Percentiles rank a stretch among this genome's conserved stretches.
Evolutionary conservation across 345 rosid genomes (phyloP).

Genomic region (Boechera divaricarpa): DNA sequence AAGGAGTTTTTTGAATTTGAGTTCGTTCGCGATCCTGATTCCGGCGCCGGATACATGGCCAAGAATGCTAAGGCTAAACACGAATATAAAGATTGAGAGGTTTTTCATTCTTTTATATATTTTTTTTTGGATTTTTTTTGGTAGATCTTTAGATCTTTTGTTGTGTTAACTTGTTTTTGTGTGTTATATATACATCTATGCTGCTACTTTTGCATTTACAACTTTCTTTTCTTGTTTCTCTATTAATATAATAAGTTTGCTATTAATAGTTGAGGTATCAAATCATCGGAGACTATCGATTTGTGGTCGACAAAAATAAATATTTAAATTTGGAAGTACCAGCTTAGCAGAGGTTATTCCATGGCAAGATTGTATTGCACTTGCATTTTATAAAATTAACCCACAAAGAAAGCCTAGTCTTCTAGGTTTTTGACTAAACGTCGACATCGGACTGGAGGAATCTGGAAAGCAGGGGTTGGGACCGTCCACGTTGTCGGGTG

Average conservation of each 20-base stretch:
- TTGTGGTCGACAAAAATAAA: background rate
- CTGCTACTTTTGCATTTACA: background rate
- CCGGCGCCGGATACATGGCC: constrained; percentile 11
- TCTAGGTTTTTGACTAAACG: background rate
- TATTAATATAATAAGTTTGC: constrained; percentile 1
- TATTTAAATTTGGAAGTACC: background rate
- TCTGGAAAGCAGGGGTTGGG: background rate
- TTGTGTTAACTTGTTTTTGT: background rate
- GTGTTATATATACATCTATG: constrained; percentile 8
- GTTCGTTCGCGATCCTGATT: constrained; percentile 7
- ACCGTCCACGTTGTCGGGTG: background rate
- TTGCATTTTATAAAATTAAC: background rate
- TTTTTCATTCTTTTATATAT: background rate
- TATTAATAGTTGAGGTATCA: constrained; percentile 1
- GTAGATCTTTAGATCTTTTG: constrained; percentile 16
- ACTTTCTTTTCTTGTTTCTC: background rate
- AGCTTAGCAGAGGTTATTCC: background rate
- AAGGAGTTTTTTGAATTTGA: background rate
- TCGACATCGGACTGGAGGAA: background rate
- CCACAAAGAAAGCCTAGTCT: background rate
- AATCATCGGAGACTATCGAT: background rate
- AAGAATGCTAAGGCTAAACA: constrained; percentile 11
- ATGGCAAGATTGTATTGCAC: background rate
- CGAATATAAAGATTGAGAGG: background rate
- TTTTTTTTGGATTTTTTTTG: background rate